These are phyloP conservation scores for Bipolaris gigantea DNA, from an alignment of 2,329 filamentous ascomycete genomes.

Conservation along the genomic window DNA sequence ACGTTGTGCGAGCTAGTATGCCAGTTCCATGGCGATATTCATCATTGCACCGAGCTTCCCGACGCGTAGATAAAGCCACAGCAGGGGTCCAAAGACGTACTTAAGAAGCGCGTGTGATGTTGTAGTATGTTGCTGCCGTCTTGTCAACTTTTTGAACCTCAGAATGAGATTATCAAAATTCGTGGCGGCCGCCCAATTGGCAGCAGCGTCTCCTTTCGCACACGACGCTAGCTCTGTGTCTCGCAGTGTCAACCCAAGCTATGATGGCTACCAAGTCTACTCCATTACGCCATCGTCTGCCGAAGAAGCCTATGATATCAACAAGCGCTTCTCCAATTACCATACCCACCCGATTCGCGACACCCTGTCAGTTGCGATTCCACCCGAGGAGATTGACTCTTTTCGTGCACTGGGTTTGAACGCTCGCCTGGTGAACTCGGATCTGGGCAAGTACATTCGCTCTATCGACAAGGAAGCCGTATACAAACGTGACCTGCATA, in stretches of 20 bases:
- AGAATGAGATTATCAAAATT: constrained; percentile 17
- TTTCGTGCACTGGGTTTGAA: constrained; percentile 46
- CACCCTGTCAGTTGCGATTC: constrained; percentile 41
- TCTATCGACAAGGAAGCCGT: constrained; percentile 15
- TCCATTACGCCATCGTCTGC: constrained; percentile 20
- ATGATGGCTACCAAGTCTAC: constrained; percentile 27
- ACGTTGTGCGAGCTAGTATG: not conserved
- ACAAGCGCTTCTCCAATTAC: constrained; percentile 19
- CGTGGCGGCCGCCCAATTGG: constrained; percentile 15
- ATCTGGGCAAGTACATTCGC: constrained; percentile 50
- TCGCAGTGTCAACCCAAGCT: constrained; percentile 10
- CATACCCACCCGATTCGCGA: constrained; percentile 27
- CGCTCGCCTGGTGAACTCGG: constrained; percentile 47
- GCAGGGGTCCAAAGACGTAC: not conserved
- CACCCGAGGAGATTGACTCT: constrained; percentile 42
- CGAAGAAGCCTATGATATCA: constrained; percentile 19
- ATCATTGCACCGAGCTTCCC: constrained; percentile 6
- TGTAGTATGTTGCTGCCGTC: not conserved
- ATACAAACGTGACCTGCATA: constrained; percentile 20
- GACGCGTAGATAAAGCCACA: not conserved
- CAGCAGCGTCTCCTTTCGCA: constrained; percentile 15
- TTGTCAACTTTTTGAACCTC: not conserved
- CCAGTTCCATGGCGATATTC: not conserved
- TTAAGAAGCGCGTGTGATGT: not conserved
- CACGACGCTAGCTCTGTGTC: not conserved